Evolutionary conservation across 306 rosid species (phyloP).

Genomic region (Prunus salicina): DNA sequence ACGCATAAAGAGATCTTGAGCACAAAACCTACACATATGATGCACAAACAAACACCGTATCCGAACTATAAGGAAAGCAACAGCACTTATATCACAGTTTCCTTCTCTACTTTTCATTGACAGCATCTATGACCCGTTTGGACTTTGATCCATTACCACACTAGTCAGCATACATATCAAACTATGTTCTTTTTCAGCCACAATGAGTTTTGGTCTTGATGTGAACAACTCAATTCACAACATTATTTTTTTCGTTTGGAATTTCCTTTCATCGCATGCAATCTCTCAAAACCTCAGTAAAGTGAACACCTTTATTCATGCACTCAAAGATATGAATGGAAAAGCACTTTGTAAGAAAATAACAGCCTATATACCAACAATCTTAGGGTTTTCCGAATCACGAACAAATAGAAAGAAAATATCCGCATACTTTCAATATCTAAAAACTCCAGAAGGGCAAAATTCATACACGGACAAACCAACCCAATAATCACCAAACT

Average conservation of each 20-base stretch:
- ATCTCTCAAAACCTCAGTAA: conserved; percentile 13
- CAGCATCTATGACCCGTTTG: not conserved
- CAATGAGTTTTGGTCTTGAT: not conserved
- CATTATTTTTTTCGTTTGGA: no score
- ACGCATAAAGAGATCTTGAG: not conserved
- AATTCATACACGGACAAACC: not conserved
- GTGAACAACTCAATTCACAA: not conserved
- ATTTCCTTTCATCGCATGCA: not conserved
- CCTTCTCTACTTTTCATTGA: not conserved
- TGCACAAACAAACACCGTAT: not conserved
- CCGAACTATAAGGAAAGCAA: not conserved
- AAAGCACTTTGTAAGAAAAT: not conserved
- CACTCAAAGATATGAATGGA: no score
- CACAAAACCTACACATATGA: not conserved
- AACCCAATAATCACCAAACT: conserved; percentile 6
- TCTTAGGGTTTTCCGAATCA: conserved; percentile 9
- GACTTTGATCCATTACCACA: not conserved
- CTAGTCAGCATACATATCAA: not conserved
- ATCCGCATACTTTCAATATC: conserved; percentile 9
- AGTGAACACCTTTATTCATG: conserved; percentile 3
- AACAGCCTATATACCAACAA: not conserved
- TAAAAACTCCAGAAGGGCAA: not conserved
- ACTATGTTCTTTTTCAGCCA: not conserved
- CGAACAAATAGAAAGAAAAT: not conserved
- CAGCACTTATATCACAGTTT: not conserved